phyloP scores from a whole-genome alignment of 108 stramenopile species.

The Nannochloropsis oceanica region DNA sequence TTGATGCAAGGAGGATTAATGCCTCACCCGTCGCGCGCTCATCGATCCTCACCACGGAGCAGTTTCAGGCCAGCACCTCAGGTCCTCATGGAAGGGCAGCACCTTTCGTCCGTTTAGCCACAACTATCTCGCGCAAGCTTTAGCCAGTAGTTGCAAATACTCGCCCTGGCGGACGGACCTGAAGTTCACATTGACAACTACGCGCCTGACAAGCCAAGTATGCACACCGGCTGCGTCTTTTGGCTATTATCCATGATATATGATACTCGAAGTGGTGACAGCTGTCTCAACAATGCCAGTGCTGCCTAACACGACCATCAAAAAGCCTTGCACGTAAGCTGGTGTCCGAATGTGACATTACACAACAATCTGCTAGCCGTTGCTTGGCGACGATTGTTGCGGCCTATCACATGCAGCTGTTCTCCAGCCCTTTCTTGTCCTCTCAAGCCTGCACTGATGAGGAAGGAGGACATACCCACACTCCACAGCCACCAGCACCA shows the following conservation, averaged over 20 bases:
- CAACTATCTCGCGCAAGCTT: neutral
- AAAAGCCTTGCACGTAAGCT: neutral
- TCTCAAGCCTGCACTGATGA: neutral
- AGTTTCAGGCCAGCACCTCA: neutral
- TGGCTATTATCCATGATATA: neutral
- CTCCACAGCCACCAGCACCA: neutral
- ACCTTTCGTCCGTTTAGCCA: neutral
- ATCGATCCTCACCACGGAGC: too few relatives aligned
- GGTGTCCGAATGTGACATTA: neutral
- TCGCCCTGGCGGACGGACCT: neutral
- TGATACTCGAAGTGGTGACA: neutral
- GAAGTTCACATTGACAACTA: neutral
- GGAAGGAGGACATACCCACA: neutral
- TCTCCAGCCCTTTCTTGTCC: neutral
- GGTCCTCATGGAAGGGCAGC: neutral
- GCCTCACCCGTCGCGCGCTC: too few relatives aligned
- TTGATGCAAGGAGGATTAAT: too few relatives aligned
- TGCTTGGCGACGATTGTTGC: neutral
- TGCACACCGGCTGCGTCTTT: neutral
- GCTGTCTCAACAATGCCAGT: neutral
- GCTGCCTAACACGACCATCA: neutral
- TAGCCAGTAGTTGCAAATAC: neutral
- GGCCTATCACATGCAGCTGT: neutral
- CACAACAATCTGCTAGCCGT: neutral
- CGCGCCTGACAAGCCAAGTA: neutral